These are phyloP conservation scores for Arabidopsis arenosa DNA, from an alignment of 345 rosid genomes.

Conservation along the genomic window DNA sequence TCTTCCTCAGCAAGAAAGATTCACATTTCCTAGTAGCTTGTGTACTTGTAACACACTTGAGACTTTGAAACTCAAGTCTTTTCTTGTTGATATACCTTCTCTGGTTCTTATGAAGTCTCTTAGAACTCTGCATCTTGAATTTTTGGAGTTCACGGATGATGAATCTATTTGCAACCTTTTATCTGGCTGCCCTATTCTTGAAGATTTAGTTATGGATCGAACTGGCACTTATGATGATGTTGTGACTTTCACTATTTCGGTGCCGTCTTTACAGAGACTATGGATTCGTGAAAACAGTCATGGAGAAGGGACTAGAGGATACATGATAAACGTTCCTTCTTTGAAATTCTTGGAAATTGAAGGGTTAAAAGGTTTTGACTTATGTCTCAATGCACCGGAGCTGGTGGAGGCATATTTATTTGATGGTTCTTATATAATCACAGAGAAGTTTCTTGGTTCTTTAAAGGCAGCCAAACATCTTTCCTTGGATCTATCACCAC, in stretches of 20 bases:
- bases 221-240: background rate
- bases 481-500: conserved; percentile 1
- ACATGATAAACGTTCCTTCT: background rate
- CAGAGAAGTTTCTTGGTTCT: background rate
- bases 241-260: background rate
- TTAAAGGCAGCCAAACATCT: background rate
- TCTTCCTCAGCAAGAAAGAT: no score
- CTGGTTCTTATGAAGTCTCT: background rate
- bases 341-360: background rate
- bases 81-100: background rate
- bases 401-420: background rate
- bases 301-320: background rate
- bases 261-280: conserved; percentile 15
- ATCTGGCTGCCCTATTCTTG: background rate
- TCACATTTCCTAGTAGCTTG: conserved; percentile 3
- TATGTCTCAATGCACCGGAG: conserved; percentile 1
- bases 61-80: background rate
- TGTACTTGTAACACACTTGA: conserved; percentile 18
- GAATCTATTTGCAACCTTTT: background rate
- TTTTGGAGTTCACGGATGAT: background rate
- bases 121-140: background rate
- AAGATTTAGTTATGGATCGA: background rate
- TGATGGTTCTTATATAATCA: background rate
- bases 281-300: background rate
- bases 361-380: background rate